Base-by-base conservation (phyloP, 495 filamentous ascomycete species). In the Penicillium simplicissimum region DNA sequence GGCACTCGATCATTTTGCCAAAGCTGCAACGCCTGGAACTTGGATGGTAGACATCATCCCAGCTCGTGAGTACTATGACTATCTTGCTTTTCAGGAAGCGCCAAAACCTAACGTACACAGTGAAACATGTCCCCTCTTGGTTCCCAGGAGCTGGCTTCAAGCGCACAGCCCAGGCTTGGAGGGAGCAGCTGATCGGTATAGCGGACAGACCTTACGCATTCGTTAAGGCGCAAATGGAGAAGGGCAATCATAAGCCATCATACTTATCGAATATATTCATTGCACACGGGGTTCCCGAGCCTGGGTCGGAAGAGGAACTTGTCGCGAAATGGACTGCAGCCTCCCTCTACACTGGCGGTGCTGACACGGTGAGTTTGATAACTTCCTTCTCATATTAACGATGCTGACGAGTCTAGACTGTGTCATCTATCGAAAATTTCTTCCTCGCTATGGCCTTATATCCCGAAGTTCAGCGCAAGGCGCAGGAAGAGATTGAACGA, bases 281-380 rank as follows among this genome's bases (percentile, higher is more conserved):
- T 4, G 65, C 73, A 52, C 53, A 66, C 0, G 63, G 57, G 0
- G 59, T 53, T 9, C 59, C 58, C 0, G 8, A 28, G 1, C 52
- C 65, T 6, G 66, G 60, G 0, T 25, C 62, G 0, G 71, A 80
- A 21, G 67, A 73, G 19, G 71, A 79, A 31, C 25, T 58, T 0
- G 58, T 68, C 13, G 73, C 72, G 15, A 83, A 80, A 57, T 80
- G 74, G 75, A 68, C 78, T 11, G 74, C 84, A 1, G 78, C 76
- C 37, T 77, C 79, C 0, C 67, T 88, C 0, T 81, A 86, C 43
- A 74, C 82, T 34, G 86, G 81, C 14, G 86, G 85, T 5, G 81
- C 82, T 19, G 86, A 87, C 60, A 87, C 77, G 4, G 71, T 74
- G 3, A 34, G 48, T n/a, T 31, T 11, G 1, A 2, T 8, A 31